phyloP scores from a whole-genome alignment of 2,329 filamentous ascomycete species.

The Colletotrichum coccodes region DNA sequence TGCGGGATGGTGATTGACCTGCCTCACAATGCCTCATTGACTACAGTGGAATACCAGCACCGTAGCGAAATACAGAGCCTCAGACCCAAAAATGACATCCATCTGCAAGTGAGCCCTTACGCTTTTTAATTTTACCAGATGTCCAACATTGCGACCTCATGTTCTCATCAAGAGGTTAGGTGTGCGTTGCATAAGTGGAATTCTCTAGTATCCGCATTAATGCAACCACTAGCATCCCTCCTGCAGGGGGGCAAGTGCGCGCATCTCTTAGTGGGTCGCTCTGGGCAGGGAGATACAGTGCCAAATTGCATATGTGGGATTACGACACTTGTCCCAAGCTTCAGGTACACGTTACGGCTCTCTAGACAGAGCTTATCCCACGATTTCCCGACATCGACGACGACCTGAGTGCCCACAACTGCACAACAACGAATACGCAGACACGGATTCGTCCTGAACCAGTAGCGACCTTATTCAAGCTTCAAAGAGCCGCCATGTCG shows the following conservation, averaged over 20 bases:
- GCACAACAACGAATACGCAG: background rate
- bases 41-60: conserved; percentile 31
- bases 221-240: background rate
- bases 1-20: conserved; percentile 21
- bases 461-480: background rate
- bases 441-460: background rate
- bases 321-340: conserved; percentile 45
- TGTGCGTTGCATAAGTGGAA: background rate
- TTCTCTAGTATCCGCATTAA: background rate
- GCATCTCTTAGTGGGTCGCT: too few species aligned
- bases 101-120: background rate
- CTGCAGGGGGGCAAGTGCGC: too few species aligned
- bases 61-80: conserved; percentile 35
- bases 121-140: background rate
- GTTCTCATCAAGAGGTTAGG: background rate
- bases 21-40: conserved; percentile 13
- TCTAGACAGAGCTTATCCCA: background rate
- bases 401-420: background rate
- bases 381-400: background rate
- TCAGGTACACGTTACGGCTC: conserved; percentile 1
- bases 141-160: background rate
- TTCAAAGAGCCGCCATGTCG: conserved; percentile 65
- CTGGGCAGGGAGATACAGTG: conserved; percentile 19
- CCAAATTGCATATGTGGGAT: conserved; percentile 33
- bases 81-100: conserved; percentile 7